phyloP scores from a whole-genome alignment of 2,329 filamentous ascomycete species.

The Alternaria consortialis region DNA sequence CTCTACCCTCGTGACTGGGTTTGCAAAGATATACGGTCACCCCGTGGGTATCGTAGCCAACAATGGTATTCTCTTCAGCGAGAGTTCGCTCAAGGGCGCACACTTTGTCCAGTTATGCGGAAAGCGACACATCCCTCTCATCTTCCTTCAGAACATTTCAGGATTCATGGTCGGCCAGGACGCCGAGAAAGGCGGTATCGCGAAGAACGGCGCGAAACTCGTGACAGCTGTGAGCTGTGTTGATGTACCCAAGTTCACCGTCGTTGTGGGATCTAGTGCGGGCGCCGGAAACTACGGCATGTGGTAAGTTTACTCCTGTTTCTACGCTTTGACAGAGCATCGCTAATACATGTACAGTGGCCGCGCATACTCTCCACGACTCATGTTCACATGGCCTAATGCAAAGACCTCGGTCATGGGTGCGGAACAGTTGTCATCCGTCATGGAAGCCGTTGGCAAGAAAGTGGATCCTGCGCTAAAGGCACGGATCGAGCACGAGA shows the following conservation, averaged over 20 bases:
- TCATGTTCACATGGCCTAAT: slow-evolving; percentile 97
- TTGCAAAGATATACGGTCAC: slow-evolving; percentile 88
- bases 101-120: slow-evolving; percentile 97
- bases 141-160: slow-evolving; percentile 96
- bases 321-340: background rate
- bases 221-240: slow-evolving; percentile 95
- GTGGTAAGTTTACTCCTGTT: slow-evolving; percentile 66
- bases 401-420: slow-evolving; percentile 98
- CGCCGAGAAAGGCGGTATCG: slow-evolving; percentile 92
- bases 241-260: slow-evolving; percentile 94
- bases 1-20: slow-evolving; percentile 85
- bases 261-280: slow-evolving; percentile 91
- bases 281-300: slow-evolving; percentile 98
- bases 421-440: slow-evolving; percentile 84
- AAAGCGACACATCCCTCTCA: slow-evolving; percentile 85
- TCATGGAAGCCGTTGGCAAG: slow-evolving; percentile 95
- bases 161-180: slow-evolving; percentile 98
- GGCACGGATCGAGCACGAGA: slow-evolving; percentile 87
- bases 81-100: slow-evolving; percentile 88
- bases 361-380: slow-evolving; percentile 87
- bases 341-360: slow-evolving; percentile 63
- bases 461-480: slow-evolving; percentile 81
- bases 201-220: slow-evolving; percentile 96
- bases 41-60: slow-evolving; percentile 94
- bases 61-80: slow-evolving; percentile 92